Conservation (phyloP, 1,139 yeast genomes). For the Suhomyces wounanorum region DNA sequence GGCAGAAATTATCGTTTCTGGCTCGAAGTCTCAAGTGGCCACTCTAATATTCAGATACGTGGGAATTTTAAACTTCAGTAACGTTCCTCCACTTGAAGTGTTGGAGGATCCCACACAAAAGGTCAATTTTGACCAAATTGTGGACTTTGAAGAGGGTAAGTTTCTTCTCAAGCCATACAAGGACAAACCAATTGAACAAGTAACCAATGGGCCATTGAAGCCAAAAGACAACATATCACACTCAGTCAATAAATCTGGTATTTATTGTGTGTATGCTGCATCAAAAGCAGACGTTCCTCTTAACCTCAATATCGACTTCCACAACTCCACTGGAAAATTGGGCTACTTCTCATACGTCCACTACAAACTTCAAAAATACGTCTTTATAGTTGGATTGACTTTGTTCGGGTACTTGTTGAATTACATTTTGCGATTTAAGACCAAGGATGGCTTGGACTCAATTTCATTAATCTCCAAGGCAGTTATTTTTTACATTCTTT, state of each 20-base stretch:
- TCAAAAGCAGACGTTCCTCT: slow-evolving; percentile 21
- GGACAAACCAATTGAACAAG: slow-evolving; percentile 8
- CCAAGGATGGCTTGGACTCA: slow-evolving; percentile 35
- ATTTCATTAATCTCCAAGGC: slow-evolving; percentile 38
- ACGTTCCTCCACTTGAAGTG: slow-evolving; percentile 23
- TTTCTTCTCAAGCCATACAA: slow-evolving; percentile 8
- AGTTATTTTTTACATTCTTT: slow-evolving; percentile 31
- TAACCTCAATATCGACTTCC: slow-evolving; percentile 23
- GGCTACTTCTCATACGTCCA: slow-evolving; percentile 20
- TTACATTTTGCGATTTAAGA: slow-evolving; percentile 30
- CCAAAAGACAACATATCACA: slow-evolving; percentile 16
- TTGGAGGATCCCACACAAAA: slow-evolving; percentile 17
- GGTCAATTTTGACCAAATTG: slow-evolving; percentile 13
- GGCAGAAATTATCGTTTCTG: slow-evolving; percentile 9
- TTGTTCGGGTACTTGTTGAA: slow-evolving; percentile 28
- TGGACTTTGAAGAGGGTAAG: slow-evolving; percentile 13
- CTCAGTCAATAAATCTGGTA: slow-evolving; percentile 28
- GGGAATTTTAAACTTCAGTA: slow-evolving; percentile 26
- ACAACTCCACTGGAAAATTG: slow-evolving; percentile 34
- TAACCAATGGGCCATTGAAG: slow-evolving; percentile 10
- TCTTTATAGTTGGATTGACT: slow-evolving; percentile 19
- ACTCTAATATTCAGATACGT: slow-evolving; percentile 28
- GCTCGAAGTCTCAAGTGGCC: slow-evolving; percentile 22
- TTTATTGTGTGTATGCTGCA: slow-evolving; percentile 39
- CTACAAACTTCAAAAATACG: slow-evolving; percentile 24